These are phyloP conservation scores for Fusarium ramigenum DNA, from an alignment of 2,329 filamentous ascomycete species.

Conservation along the genomic window DNA sequence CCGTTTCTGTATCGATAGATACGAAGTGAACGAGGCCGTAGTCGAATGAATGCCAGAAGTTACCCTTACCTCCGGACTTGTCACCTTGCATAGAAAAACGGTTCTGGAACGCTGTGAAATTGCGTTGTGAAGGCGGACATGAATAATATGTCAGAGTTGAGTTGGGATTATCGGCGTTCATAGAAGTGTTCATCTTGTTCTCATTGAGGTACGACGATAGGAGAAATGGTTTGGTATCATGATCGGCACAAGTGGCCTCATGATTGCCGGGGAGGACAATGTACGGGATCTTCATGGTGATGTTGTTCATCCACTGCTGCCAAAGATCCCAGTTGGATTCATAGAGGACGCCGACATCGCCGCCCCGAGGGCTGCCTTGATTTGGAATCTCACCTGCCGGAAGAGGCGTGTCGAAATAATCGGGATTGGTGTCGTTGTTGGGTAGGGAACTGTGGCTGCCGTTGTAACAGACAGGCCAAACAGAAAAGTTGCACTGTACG, in stretches of 20 bases:
- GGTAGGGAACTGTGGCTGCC: background rate
- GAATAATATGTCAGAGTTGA: background rate
- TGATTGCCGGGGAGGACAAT: background rate
- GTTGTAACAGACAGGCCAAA: background rate
- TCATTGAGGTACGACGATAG: background rate
- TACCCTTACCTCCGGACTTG: rapidly evolving
- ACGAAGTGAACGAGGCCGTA: background rate
- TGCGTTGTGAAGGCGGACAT: background rate
- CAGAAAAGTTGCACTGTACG: background rate
- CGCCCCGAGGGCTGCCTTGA: background rate
- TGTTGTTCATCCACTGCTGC: conserved; percentile 1
- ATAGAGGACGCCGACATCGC: background rate
- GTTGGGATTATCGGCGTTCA: background rate
- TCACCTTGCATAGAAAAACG: background rate
- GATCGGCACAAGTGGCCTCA: background rate
- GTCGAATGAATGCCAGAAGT: conserved; percentile 1
- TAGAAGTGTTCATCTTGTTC: background rate
- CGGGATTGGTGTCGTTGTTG: background rate
- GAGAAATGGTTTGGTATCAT: background rate
- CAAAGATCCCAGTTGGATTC: conserved; percentile 10
- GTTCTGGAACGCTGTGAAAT: conserved; percentile 1
- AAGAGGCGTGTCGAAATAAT: background rate
- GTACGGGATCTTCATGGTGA: background rate
- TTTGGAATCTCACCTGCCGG: background rate
- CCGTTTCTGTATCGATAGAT: background rate